Evolutionary conservation across 139 green algal species (phyloP).

Genomic region (Chlamydomonas schloesseri): DNA sequence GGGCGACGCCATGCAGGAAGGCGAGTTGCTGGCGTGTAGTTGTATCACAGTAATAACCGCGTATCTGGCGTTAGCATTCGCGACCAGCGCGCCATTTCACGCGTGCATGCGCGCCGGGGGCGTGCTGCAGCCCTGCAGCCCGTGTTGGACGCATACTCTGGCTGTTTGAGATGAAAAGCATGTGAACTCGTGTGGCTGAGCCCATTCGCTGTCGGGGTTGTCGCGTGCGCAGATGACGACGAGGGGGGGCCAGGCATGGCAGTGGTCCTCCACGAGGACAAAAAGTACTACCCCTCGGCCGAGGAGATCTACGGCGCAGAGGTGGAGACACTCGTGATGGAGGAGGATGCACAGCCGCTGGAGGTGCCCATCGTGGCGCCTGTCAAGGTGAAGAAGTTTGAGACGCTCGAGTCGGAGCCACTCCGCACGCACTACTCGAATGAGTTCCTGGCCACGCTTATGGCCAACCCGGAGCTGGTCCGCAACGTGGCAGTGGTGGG

Average conservation of each 20-base stretch:
- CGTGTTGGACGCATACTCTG: no score
- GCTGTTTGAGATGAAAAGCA: no score
- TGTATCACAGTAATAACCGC: no score
- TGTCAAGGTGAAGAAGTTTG: slow-evolving; percentile 75
- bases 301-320: slow-evolving; percentile 94
- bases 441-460: slow-evolving; percentile 89
- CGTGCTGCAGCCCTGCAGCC: no score
- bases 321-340: slow-evolving; percentile 92
- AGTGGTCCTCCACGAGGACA: slow-evolving; percentile 97
- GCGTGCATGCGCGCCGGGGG: no score
- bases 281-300: slow-evolving; percentile 98
- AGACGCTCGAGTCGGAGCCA: slow-evolving; percentile 68
- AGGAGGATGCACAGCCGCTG: slow-evolving; percentile 98
- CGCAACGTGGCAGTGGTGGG: slow-evolving; percentile 93
- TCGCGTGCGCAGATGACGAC: slow-evolving; percentile 52
- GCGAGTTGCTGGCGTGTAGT: not conserved
- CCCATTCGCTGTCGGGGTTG: not conserved
- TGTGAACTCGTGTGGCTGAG: not conserved
- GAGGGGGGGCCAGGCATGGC: slow-evolving; percentile 63
- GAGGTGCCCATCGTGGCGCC: slow-evolving; percentile 98
- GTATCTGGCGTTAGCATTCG: no score
- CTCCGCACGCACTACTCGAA: slow-evolving; percentile 71
- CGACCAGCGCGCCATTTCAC: no score
- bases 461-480: slow-evolving; percentile 88
- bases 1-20: slow-evolving; percentile 62